Evolutionary conservation across 768 basidiomycete genomes (phyloP).

Genomic region (Boletus fagicola): DNA sequence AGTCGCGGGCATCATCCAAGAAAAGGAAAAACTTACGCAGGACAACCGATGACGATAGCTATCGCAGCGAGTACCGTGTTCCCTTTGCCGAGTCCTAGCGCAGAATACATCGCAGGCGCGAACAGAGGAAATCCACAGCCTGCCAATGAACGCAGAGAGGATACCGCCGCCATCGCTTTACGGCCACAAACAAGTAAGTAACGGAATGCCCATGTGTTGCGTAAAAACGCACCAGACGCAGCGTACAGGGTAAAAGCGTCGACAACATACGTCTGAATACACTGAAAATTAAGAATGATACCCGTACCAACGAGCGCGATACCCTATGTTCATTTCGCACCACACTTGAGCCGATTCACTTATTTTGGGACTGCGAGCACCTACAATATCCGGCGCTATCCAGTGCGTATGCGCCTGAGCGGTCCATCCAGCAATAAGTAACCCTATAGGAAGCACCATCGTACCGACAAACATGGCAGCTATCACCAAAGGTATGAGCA

Average conservation of each 20-base stretch:
- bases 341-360: neutral
- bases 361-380: conserved; percentile 9
- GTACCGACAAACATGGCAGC: conserved; percentile 61
- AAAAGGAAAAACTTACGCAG: conserved; percentile 34
- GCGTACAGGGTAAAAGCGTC: conserved; percentile 66
- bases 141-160: conserved; percentile 59
- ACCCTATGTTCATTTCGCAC: conserved; percentile 40
- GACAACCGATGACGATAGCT: conserved; percentile 60
- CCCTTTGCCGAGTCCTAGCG: conserved; percentile 69
- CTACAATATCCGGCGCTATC: conserved; percentile 68
- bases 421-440: conserved; percentile 71
- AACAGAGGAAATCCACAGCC: conserved; percentile 83
- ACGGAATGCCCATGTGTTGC: neutral
- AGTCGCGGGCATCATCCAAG: conserved; percentile 11
- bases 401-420: conserved; percentile 58
- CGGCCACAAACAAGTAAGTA: neutral
- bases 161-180: conserved; percentile 62
- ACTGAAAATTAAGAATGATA: conserved; percentile 57
- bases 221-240: conserved; percentile 51
- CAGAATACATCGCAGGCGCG: conserved; percentile 62
- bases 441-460: conserved; percentile 59
- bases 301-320: conserved; percentile 56
- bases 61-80: conserved; percentile 60
- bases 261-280: conserved; percentile 65
- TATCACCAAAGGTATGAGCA: conserved; percentile 25